Percentiles rank a stretch among this genome's conserved stretches.
phyloP scores from a whole-genome alignment of 202 grass and related monocot genomes.

The Setaria viridis region DNA sequence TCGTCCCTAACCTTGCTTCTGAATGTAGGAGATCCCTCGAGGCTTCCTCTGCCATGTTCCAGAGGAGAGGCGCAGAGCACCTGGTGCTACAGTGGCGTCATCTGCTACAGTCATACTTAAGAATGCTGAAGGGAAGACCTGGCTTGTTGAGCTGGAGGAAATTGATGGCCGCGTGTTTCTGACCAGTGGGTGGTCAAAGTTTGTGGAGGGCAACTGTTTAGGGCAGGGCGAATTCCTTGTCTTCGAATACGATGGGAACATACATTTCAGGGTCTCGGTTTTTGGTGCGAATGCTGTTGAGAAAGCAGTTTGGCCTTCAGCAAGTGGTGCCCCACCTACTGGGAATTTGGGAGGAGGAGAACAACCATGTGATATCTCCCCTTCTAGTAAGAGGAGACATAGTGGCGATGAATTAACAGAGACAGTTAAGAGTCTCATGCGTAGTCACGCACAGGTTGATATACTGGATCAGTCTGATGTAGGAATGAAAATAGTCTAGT shows the following conservation, averaged over 20 bases:
- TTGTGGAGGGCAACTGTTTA: conserved; percentile 68
- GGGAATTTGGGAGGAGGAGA: conserved; percentile 27
- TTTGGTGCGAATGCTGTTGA: conserved; percentile 82
- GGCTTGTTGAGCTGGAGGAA: conserved; percentile 56
- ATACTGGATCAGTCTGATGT: neutral
- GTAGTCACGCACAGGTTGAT: conserved; percentile 33
- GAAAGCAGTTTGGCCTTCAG: conserved; percentile 43
- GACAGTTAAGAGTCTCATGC: conserved; percentile 4
- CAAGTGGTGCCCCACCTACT: conserved; percentile 26
- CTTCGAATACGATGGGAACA: conserved; percentile 55
- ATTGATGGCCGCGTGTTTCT: conserved; percentile 51
- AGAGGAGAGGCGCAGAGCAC: conserved; percentile 28
- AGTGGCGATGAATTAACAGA: conserved; percentile 2
- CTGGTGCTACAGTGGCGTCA: conserved; percentile 12
- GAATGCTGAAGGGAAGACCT: conserved; percentile 55
- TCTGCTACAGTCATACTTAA: conserved; percentile 44
- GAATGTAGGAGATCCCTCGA: conserved; percentile 71
- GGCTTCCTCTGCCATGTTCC: conserved; percentile 66
- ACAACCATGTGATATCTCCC: conserved; percentile 26
- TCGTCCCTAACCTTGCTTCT: conserved; percentile 30
- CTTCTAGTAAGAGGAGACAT: conserved; percentile 13
- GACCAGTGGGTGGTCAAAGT: conserved; percentile 69
- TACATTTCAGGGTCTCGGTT: conserved; percentile 68
- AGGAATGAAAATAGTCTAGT: conserved; percentile 18
- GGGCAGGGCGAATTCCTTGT: conserved; percentile 73